phyloP scores from a whole-genome alignment of 2,329 filamentous ascomycete species.

The Eutypa lata region DNA sequence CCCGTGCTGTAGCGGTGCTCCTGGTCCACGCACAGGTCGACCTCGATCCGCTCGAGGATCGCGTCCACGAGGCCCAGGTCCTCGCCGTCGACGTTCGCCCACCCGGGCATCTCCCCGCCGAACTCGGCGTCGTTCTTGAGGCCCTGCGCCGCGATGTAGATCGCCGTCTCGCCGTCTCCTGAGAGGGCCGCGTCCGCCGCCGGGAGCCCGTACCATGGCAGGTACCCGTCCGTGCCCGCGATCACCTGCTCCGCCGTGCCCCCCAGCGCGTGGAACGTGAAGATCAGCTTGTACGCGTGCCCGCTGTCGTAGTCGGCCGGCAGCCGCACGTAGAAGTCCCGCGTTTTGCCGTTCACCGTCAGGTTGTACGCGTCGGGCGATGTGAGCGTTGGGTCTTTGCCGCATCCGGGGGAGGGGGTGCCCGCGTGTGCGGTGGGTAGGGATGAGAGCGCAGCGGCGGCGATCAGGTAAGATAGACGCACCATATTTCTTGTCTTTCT shows the following conservation, averaged over 20 bases:
- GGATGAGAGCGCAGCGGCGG: neutral
- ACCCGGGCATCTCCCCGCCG: slow-evolving; percentile 16
- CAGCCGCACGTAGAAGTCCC: slow-evolving; percentile 28
- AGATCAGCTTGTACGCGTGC: slow-evolving; percentile 34
- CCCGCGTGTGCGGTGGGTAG: slow-evolving; percentile 3
- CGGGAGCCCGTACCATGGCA: slow-evolving; percentile 32
- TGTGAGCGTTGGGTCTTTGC: slow-evolving; percentile 19
- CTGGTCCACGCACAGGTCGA: slow-evolving; percentile 33
- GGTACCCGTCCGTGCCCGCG: slow-evolving; percentile 23
- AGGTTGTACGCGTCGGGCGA: slow-evolving; percentile 16
- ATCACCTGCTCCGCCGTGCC: slow-evolving; percentile 30
- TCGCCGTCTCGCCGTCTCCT: slow-evolving; percentile 21
- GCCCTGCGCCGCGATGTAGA: slow-evolving; percentile 34
- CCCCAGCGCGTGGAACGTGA: slow-evolving; percentile 33
- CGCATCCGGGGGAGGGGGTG: slow-evolving; percentile 19
- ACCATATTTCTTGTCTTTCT: too few species aligned
- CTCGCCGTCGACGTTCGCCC: slow-evolving; percentile 33
- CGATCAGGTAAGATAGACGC: too few species aligned
- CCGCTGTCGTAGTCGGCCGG: slow-evolving; percentile 33
- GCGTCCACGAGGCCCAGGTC: slow-evolving; percentile 33
- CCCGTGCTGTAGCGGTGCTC: slow-evolving; percentile 32
- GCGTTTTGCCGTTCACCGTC: slow-evolving; percentile 29
- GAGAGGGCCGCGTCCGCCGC: slow-evolving; percentile 15
- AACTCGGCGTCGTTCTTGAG: slow-evolving; percentile 14
- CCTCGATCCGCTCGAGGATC: slow-evolving; percentile 29